A percentile compares a stretch with the other conserved stretches of the same genome.
Conservation (phyloP, 169 alveolate genomes). For the Babesia bigemina region DNA sequence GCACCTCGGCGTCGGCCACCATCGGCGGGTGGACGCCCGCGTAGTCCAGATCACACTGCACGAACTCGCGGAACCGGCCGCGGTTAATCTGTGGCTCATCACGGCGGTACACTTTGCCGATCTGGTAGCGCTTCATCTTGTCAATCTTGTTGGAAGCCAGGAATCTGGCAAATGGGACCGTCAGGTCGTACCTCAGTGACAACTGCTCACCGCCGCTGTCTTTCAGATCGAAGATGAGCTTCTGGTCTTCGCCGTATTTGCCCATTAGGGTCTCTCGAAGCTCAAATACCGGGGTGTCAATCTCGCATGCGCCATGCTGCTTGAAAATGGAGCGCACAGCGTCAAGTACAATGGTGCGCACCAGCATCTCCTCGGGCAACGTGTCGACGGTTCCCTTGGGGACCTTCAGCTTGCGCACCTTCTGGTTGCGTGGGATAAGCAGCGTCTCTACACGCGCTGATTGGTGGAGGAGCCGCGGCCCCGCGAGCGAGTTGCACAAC, state of each 20-base stretch:
- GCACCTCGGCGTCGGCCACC: slow-evolving; percentile 94
- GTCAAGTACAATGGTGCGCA: slow-evolving; percentile 86
- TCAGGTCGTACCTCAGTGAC: slow-evolving; percentile 94
- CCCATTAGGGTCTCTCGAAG: slow-evolving; percentile 92
- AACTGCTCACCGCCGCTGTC: slow-evolving; percentile 98
- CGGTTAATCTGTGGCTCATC: slow-evolving; percentile 95
- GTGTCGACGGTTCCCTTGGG: slow-evolving; percentile 95
- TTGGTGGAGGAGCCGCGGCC: slow-evolving; percentile 30
- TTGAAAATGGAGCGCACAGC: slow-evolving; percentile 85
- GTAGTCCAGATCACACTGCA: slow-evolving; percentile 96
- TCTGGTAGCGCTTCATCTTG: slow-evolving; percentile 91
- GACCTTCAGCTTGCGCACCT: slow-evolving; percentile 83
- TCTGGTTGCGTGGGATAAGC: slow-evolving; percentile 72
- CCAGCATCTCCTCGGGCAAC: slow-evolving; percentile 90
- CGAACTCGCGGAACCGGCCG: slow-evolving; percentile 96
- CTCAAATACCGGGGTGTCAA: slow-evolving; percentile 98
- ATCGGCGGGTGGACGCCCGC: slow-evolving; percentile 90
- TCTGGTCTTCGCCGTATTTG: slow-evolving; percentile 96
- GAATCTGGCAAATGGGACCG: slow-evolving; percentile 97
- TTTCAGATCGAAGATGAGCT: slow-evolving; percentile 93
- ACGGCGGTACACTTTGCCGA: slow-evolving; percentile 96
- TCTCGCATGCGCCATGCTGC: slow-evolving; percentile 95
- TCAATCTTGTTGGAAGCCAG: slow-evolving; percentile 87
- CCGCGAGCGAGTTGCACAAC: slow-evolving; percentile 14
- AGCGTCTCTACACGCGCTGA: slow-evolving; percentile 23